Evolutionary conservation across 1,284 basidiomycete species (phyloP), one percentile per base, ranked within the genome.

Genomic region (Leccinum holopus): DNA sequence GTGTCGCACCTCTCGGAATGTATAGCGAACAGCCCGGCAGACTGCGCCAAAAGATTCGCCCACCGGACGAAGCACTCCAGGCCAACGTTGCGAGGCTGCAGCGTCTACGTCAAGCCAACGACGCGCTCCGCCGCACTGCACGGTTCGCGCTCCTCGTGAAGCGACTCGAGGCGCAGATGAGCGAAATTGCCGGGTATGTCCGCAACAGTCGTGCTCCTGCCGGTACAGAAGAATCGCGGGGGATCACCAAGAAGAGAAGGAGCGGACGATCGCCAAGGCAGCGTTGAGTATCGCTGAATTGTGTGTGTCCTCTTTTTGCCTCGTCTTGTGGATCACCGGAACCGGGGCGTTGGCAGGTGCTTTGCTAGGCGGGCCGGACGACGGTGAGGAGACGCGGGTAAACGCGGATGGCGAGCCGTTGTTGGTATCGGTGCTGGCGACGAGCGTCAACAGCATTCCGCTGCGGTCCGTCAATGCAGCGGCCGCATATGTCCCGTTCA

Each of bases 251-350:
- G 89, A 91, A 35, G 93, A 94, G 66, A 90, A 87, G 73, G 94
- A 96, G 70, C 81, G 93, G 5, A 86, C 87, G 11, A 87, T 97
- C 67, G 90, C 94, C 3, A 95, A 95, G 75, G 94, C 95, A 1
- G 95, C 95, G 9, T 78, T 97, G 66, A 95, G 87, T 49, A 87
- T 97, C 5, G 92, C 95, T 1, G 95, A 98, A 75, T 81, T 94
- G n/a, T n/a, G 85, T 80, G 37, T 41, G 47, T 49, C 18, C 44
- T 47, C 18, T 49, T 49, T 49, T 49, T 47, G 44, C 18, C 1
- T 47, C 18, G 18, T 47, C 5, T 18, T 2, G 47, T 49, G 7
- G 18, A 49, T 49, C 11, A 49, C 47, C 47, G 47, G 51, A 52
- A 21, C 3, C 44, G 52, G 33, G 25, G 5, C 2, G 37, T 49